Evolutionary conservation across 306 rosid genomes (phyloP).

Genomic region (Quercus bicolor): DNA sequence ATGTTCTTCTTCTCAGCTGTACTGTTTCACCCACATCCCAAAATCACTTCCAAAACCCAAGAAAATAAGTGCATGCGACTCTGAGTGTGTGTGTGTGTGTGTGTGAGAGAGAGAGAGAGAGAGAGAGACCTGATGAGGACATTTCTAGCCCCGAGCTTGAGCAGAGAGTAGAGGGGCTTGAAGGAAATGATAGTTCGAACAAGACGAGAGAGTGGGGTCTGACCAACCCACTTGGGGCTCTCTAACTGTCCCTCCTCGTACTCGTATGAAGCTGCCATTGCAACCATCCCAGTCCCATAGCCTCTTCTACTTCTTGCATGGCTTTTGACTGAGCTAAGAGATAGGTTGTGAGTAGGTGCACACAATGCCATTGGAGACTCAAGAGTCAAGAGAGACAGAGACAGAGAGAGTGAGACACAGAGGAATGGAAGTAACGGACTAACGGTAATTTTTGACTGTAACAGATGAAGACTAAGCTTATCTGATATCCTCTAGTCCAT

Average conservation of each 20-base stretch:
- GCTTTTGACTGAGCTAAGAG: conserved; percentile 20
- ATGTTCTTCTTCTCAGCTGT: conserved; percentile 70
- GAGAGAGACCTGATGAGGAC: conserved; percentile 49
- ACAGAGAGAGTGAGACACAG: neutral
- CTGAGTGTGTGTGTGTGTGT: too few species aligned
- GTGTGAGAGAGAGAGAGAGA: neutral
- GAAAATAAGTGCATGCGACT: neutral
- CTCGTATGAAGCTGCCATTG: conserved; percentile 29
- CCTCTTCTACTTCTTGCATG: conserved; percentile 14
- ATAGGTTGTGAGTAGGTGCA: conserved; percentile 30
- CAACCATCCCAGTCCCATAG: conserved; percentile 4
- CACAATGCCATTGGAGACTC: conserved; percentile 33
- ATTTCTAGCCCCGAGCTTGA: conserved; percentile 59
- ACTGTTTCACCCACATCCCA: conserved; percentile 32
- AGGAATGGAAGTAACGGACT: neutral
- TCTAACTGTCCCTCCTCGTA: conserved; percentile 46
- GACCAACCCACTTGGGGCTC: conserved; percentile 52
- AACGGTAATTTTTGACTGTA: neutral
- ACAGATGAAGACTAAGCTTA: neutral
- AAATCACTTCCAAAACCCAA: conserved; percentile 5
- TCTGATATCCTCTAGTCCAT: neutral
- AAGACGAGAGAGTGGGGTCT: conserved; percentile 54
- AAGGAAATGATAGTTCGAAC: conserved; percentile 51
- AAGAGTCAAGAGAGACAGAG: too few species aligned
- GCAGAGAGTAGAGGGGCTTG: conserved; percentile 61